Conservation (phyloP, 345 rosid genomes). For the Dipteronia sinensis region DNA sequence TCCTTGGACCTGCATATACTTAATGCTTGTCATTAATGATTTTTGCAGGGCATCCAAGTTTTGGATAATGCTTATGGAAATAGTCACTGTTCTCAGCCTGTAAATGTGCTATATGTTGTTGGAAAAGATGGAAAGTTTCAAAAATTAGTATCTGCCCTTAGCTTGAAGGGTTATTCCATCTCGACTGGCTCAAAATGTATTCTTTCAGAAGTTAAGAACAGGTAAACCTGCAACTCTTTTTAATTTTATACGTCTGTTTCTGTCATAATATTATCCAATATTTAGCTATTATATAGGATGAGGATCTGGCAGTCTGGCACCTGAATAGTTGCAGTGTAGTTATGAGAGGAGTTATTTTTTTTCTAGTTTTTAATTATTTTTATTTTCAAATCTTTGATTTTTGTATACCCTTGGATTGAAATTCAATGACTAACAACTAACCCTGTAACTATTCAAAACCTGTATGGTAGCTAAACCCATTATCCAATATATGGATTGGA, state of each 20-base stretch:
- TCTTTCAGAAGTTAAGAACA: slow-evolving; percentile 28
- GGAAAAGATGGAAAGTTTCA: slow-evolving; percentile 35
- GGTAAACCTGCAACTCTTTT: slow-evolving; percentile 28
- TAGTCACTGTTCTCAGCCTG: slow-evolving; percentile 13
- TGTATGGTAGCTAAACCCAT: too few species aligned
- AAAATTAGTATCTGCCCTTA: slow-evolving; percentile 40
- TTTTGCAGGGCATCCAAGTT: slow-evolving; percentile 37
- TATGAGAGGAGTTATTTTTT: too few species aligned
- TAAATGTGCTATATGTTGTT: slow-evolving; percentile 42
- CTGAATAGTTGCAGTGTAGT: too few species aligned
- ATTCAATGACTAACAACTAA: too few species aligned
- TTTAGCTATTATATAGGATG: too few species aligned
- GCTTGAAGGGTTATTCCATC: slow-evolving; percentile 42
- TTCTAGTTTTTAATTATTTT: too few species aligned
- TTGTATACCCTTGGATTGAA: too few species aligned
- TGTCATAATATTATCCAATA: too few species aligned
- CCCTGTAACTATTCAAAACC: too few species aligned
- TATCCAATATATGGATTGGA: too few species aligned
- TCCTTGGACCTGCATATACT: not conserved
- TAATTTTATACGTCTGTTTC: not conserved
- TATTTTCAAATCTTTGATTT: too few species aligned
- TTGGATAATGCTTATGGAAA: slow-evolving; percentile 21
- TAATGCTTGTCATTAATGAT: not conserved
- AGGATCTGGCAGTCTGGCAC: too few species aligned
- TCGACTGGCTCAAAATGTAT: slow-evolving; percentile 24